phyloP scores from a whole-genome alignment of 2,329 filamentous ascomycete genomes.

The Pseudomassariella vexata region DNA sequence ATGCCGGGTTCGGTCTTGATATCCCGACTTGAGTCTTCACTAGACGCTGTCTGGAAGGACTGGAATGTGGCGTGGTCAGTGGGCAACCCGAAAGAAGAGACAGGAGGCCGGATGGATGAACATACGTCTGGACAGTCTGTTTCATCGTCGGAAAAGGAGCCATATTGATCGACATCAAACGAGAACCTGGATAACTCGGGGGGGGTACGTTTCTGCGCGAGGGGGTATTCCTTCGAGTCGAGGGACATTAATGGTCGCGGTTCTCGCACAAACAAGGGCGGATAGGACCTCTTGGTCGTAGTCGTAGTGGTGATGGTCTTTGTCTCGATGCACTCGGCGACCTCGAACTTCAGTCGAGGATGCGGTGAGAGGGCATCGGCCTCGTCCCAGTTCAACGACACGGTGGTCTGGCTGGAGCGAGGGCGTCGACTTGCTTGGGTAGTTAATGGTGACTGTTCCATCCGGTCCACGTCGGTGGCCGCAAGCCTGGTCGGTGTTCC shows the following conservation, averaged over 20 bases:
- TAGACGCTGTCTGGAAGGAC: slow-evolving; percentile 15
- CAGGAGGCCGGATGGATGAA: slow-evolving; percentile 5
- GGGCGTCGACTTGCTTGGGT: slow-evolving; percentile 21
- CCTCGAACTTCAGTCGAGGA: slow-evolving; percentile 45
- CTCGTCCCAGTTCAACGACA: slow-evolving; percentile 43
- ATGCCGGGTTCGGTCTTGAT: slow-evolving; percentile 24
- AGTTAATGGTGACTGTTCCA: slow-evolving; percentile 11
- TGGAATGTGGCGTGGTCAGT: slow-evolving; percentile 14
- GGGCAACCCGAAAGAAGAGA: slow-evolving; percentile 9
- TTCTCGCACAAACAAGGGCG: slow-evolving; percentile 73
- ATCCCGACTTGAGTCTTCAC: slow-evolving; percentile 16
- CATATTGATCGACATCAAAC: slow-evolving; percentile 61
- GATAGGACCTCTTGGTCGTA: slow-evolving; percentile 78
- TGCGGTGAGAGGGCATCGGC: slow-evolving; percentile 29
- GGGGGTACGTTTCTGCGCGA: slow-evolving; percentile 79
- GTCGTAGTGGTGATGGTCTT: slow-evolving; percentile 85
- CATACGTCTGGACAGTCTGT: slow-evolving; percentile 15
- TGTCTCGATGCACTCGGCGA: slow-evolving; percentile 61
- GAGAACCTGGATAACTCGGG: slow-evolving; percentile 70
- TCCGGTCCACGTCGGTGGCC: slow-evolving; percentile 1
- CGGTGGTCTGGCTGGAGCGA: slow-evolving; percentile 34
- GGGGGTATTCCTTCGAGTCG: slow-evolving; percentile 83
- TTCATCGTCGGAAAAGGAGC: slow-evolving; percentile 34
- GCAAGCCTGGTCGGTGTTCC: too few species aligned
- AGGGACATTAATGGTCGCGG: slow-evolving; percentile 65